Conservation (phyloP, 2,329 filamentous ascomycete species). For the Venturia carpophila region DNA sequence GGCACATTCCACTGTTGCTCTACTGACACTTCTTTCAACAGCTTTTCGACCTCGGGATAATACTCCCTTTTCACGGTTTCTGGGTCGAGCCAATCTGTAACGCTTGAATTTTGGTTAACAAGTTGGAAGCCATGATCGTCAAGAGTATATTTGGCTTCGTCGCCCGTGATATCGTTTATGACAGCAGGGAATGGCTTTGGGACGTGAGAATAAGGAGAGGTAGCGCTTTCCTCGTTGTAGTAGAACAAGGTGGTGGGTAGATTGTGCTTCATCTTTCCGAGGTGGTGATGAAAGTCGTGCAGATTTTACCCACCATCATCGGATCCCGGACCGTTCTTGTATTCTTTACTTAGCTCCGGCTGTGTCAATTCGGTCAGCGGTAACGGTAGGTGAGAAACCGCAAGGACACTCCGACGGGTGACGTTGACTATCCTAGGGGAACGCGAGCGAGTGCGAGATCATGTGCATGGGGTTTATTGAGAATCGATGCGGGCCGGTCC, state of each 20-base stretch:
- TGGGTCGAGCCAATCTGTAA: constrained; percentile 1
- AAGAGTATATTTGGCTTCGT: constrained; percentile 17
- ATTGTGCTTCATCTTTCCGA: constrained; percentile 4
- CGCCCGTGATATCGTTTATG: constrained; percentile 16
- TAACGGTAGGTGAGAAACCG: neutral
- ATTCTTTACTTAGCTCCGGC: neutral
- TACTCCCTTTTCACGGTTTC: constrained; percentile 17
- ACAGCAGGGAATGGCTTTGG: neutral
- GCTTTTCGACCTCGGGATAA: constrained; percentile 23
- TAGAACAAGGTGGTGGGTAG: constrained; percentile 8
- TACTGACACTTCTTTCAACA: constrained; percentile 33
- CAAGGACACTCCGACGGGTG: neutral
- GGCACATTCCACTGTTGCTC: neutral
- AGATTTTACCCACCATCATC: neutral
- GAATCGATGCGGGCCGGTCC: neutral
- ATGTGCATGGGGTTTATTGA: neutral
- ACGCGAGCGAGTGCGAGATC: neutral
- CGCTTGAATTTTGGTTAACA: constrained; percentile 2
- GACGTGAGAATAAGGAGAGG: neutral
- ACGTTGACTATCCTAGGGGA: neutral
- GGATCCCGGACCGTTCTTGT: neutral
- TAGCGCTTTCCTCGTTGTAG: constrained; percentile 7
- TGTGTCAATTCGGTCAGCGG: neutral
- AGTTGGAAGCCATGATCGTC: constrained; percentile 18
- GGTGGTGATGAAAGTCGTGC: neutral